These are phyloP conservation scores for Sarocladiaceae sp. DNA, from an alignment of 2,329 filamentous ascomycete genomes.

Conservation along the genomic window DNA sequence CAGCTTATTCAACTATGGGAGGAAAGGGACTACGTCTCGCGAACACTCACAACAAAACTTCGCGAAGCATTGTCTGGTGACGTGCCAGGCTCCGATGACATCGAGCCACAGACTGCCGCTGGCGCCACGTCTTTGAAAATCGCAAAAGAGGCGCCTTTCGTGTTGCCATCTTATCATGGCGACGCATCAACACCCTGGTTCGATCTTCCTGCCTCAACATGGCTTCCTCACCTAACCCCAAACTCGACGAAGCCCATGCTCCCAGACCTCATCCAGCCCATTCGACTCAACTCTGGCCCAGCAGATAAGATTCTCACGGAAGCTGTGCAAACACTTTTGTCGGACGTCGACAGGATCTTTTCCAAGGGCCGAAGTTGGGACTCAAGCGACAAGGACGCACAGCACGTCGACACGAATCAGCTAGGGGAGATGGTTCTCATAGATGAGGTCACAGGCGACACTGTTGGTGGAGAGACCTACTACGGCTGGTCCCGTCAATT, in stretches of 20 bases:
- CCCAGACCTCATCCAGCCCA: constrained; percentile 61
- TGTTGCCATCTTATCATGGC: constrained; percentile 72
- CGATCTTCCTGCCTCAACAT: constrained; percentile 75
- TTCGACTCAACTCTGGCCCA: constrained; percentile 63
- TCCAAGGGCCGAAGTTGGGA: constrained; percentile 41
- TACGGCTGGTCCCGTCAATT: constrained; percentile 83
- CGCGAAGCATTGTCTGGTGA: constrained; percentile 39
- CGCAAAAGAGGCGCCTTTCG: constrained; percentile 55
- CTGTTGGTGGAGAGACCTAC: constrained; percentile 65
- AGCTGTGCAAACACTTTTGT: constrained; percentile 64
- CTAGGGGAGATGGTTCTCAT: constrained; percentile 63
- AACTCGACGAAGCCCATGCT: constrained; percentile 71
- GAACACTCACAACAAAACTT: constrained; percentile 50
- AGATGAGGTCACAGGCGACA: constrained; percentile 60
- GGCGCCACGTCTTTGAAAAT: constrained; percentile 27
- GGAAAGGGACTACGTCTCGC: constrained; percentile 55
- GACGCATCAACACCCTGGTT: constrained; percentile 69
- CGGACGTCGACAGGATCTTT: constrained; percentile 65
- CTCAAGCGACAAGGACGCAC: constrained; percentile 27
- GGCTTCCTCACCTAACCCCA: constrained; percentile 71
- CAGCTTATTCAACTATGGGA: constrained; percentile 65
- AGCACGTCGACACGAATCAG: constrained; percentile 61
- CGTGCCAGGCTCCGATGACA: not conserved
- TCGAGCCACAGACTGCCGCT: constrained; percentile 22
- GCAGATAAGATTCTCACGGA: constrained; percentile 59